Percentiles rank a stretch among this genome's conserved stretches.
These are phyloP conservation scores for Sisymbrium irio DNA, from an alignment of 345 rosid species.

Conservation along the genomic window DNA sequence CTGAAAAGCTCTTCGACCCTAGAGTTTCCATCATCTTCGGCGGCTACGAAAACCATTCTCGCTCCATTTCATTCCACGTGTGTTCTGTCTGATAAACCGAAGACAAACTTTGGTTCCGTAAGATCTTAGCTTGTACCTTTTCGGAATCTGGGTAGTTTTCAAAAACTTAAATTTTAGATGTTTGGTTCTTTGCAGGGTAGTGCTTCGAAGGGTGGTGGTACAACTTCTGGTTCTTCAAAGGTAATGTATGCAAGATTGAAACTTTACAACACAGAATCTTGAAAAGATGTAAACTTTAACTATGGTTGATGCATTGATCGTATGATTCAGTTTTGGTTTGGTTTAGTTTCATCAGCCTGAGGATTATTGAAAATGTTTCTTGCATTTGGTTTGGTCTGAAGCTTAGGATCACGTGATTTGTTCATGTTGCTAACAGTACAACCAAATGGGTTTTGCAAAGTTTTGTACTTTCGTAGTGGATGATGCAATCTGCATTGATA, in stretches of 20 bases:
- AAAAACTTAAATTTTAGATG: background rate
- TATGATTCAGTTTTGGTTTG: background rate
- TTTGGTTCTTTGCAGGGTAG: background rate
- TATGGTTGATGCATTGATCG: background rate
- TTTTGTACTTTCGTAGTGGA: background rate
- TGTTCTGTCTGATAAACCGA: slow-evolving; percentile 33
- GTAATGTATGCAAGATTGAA: background rate
- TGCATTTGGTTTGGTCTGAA: background rate
- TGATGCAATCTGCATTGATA: background rate
- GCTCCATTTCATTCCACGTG: slow-evolving; percentile 32
- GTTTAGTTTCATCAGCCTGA: no score
- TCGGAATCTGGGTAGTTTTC: background rate
- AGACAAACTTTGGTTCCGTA: slow-evolving; percentile 26
- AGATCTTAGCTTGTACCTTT: background rate
- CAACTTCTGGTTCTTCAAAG: slow-evolving; percentile 27
- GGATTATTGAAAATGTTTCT: no score
- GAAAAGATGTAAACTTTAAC: background rate
- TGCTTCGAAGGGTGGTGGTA: background rate
- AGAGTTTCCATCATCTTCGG: background rate
- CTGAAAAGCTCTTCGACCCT: slow-evolving; percentile 11
- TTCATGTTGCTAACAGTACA: background rate
- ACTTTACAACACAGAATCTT: background rate
- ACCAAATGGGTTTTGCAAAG: background rate
- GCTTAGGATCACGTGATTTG: background rate
- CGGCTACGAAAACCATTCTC: background rate